These are phyloP conservation scores for Isochrysis galbana DNA, from an alignment of 78 protist species.

Conservation along the genomic window DNA sequence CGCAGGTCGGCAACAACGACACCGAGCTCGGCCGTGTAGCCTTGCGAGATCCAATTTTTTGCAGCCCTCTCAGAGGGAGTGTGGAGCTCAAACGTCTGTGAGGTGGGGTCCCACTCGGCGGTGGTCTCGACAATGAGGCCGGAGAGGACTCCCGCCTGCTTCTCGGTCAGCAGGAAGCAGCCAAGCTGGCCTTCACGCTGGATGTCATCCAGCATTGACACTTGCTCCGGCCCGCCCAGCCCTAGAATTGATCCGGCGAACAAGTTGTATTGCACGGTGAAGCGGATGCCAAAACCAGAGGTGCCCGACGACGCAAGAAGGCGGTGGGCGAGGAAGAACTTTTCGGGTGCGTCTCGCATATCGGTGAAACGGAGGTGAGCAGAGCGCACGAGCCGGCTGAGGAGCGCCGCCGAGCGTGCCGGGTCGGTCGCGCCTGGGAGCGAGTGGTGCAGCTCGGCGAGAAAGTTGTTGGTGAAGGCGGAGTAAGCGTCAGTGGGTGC, in stretches of 20 bases:
- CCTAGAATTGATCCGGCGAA: constrained; percentile 44
- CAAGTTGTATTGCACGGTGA: constrained; percentile 55
- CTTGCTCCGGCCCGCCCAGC: constrained; percentile 42
- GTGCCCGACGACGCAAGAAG: constrained; percentile 31
- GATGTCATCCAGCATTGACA: background rate
- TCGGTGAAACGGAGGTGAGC: constrained; percentile 40
- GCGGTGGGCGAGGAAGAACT: constrained; percentile 57
- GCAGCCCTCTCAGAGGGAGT: constrained; percentile 23
- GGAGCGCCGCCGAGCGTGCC: background rate
- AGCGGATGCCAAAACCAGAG: constrained; percentile 39
- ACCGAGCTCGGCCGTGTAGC: constrained; percentile 41
- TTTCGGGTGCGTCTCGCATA: constrained; percentile 34
- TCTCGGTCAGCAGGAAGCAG: constrained; percentile 42
- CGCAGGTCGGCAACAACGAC: constrained; percentile 49
- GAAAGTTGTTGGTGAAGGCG: no score
- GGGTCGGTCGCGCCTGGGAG: background rate
- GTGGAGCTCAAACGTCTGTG: constrained; percentile 13
- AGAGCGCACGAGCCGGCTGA: background rate
- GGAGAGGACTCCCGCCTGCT: constrained; percentile 54
- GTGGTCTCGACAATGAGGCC: constrained; percentile 54
- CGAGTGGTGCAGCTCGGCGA: no score
- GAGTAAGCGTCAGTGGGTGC: no score
- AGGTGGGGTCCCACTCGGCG: constrained; percentile 13
- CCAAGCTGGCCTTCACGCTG: background rate
- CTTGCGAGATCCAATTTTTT: constrained; percentile 60